Conservation (phyloP, 2,329 filamentous ascomycete species). For the Microdochium trichocladiopsis region DNA sequence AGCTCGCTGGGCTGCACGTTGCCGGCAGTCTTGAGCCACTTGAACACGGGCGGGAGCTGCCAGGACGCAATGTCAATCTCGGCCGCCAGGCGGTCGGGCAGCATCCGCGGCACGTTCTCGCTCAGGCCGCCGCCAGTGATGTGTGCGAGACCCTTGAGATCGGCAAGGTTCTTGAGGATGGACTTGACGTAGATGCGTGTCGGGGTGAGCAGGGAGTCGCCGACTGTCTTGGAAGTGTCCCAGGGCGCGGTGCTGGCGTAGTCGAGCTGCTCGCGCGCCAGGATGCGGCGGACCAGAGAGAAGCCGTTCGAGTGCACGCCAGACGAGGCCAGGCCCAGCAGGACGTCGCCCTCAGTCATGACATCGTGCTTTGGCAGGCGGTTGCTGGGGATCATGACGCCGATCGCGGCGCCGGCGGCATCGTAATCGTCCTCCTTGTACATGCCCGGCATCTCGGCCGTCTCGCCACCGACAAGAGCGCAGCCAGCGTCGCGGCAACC, state of each 20-base stretch:
- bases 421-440: slow-evolving; percentile 88
- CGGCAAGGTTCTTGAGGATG: slow-evolving; percentile 58
- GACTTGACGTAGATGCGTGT: slow-evolving; percentile 91
- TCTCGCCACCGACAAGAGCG: slow-evolving; percentile 93
- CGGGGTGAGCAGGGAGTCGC: slow-evolving; percentile 75
- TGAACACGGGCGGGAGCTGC: slow-evolving; percentile 72
- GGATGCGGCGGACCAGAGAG: slow-evolving; percentile 87
- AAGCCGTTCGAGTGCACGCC: slow-evolving; percentile 97
- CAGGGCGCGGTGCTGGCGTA: slow-evolving; percentile 75
- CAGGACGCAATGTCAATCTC: slow-evolving; percentile 73
- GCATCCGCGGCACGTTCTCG: slow-evolving; percentile 93
- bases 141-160: slow-evolving; percentile 87
- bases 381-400: slow-evolving; percentile 63
- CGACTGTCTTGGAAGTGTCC: slow-evolving; percentile 51
- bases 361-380: slow-evolving; percentile 68
- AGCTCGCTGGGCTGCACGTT: slow-evolving; percentile 74
- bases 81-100: slow-evolving; percentile 71
- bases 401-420: slow-evolving; percentile 82
- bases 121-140: slow-evolving; percentile 91
- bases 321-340: slow-evolving; percentile 77
- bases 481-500: slow-evolving; percentile 82
- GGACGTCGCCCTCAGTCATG: slow-evolving; percentile 77
- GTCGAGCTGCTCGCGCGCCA: slow-evolving; percentile 62
- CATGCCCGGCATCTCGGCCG: slow-evolving; percentile 96
- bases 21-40: slow-evolving; percentile 72